These are phyloP conservation scores for Penicillium coprophilum DNA, from an alignment of 495 filamentous ascomycete genomes.

Conservation along the genomic window DNA sequence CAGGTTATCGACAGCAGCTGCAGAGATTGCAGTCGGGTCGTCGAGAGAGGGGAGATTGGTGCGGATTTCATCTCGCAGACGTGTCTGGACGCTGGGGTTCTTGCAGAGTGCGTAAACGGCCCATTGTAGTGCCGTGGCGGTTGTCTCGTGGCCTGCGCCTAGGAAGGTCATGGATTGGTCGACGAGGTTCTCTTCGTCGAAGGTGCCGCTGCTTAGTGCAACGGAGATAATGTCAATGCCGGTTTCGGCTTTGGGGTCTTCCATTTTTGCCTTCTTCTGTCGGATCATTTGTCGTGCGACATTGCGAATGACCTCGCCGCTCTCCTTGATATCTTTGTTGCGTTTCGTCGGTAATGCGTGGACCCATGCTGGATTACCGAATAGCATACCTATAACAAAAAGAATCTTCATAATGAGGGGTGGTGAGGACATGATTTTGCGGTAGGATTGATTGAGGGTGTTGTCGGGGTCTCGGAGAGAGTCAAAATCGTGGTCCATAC, in stretches of 20 bases:
- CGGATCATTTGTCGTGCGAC: constrained; percentile 66
- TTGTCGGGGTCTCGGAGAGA: constrained; percentile 65
- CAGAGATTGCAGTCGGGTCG: constrained; percentile 45
- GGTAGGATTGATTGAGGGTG: constrained; percentile 64
- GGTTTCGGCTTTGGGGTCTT: constrained; percentile 32
- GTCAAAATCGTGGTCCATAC: constrained; percentile 79
- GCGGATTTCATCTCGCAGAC: constrained; percentile 61
- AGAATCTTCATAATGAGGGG: constrained; percentile 28
- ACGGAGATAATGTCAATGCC: constrained; percentile 82
- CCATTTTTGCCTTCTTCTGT: constrained; percentile 63
- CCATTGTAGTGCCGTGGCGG: constrained; percentile 61
- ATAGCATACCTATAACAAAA: constrained; percentile 43
- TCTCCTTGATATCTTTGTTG: constrained; percentile 59
- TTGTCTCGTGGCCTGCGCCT: constrained; percentile 85
- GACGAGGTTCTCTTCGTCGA: constrained; percentile 75
- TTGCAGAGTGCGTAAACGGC: constrained; percentile 58
- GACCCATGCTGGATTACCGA: constrained; percentile 34
- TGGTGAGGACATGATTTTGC: constrained; percentile 38
- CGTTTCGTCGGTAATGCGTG: constrained; percentile 60
- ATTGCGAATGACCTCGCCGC: constrained; percentile 57
- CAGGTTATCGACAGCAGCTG: constrained; percentile 52
- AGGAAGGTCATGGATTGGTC: constrained; percentile 97
- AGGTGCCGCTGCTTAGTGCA: constrained; percentile 71
- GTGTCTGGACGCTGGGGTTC: constrained; percentile 55
- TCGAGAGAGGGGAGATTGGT: constrained; percentile 57